Evolutionary conservation across 2,329 filamentous ascomycete genomes (phyloP), one percentile per base, ranked within the genome.

Genomic region (Colletotrichum limetticola): DNA sequence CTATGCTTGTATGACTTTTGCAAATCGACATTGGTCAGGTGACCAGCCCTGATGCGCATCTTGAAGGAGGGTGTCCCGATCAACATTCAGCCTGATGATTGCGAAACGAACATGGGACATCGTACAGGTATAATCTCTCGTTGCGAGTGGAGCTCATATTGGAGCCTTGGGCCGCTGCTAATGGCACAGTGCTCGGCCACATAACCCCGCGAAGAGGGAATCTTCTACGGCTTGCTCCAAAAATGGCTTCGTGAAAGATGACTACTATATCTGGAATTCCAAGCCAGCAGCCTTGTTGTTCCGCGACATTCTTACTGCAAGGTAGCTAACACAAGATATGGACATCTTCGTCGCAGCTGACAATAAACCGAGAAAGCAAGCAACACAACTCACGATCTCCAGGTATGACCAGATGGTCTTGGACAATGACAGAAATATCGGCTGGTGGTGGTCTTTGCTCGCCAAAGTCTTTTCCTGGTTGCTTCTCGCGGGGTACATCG

Each of bases 361-460:
- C 37, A 42, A 9, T 59, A 7, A 59, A 35, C 57, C 37, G 26
- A 42, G n/a, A 26, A 42, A 59, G 32, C n/a, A 6, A 42, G n/a
- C 19, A 6, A 59, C 30, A 42, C 11, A 59, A 35, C 57, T 59
- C n/a, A 59, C 56, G n/a, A 58, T 66, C 11, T 66, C 53, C 6
- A 66, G 53, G 30, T 66, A 66, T 52, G 11, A 66, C 32, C 5
- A 57, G 32, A 66, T 66, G 5, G 53, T 66, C n/a, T 35, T 66
- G 2, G n/a, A 66, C 22, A 66, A 66, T 14, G 14, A 66, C 6
- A 66, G 49, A 66, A 35, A 66, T 3, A 66, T 66, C 8, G 37
- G 58, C 22, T 59, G 24, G 35, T 66, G 19, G 63, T 66, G 11
- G 63, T 66, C 14, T n/a, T 30, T 66, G 16, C 53, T 66, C 5